A percentile compares a stretch with the other conserved stretches of the same genome.
phyloP scores from a whole-genome alignment of 768 basidiomycete genomes.

The Leccinum ochraceum region DNA sequence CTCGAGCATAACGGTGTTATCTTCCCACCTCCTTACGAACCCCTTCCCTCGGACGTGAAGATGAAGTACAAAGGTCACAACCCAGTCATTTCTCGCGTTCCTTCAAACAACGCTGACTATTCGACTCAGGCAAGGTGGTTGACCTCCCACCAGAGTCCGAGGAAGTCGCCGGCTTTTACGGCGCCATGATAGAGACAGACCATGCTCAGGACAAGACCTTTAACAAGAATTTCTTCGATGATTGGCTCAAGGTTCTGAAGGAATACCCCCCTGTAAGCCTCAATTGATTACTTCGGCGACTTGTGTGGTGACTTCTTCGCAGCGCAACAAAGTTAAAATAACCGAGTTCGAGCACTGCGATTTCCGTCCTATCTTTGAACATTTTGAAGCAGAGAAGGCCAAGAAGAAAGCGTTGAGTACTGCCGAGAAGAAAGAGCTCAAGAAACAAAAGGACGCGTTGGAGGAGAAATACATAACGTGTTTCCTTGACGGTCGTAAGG shows the following conservation, averaged over 20 bases:
- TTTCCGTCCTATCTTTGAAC: constrained; percentile 91
- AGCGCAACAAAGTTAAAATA: constrained; percentile 78
- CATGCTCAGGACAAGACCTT: constrained; percentile 88
- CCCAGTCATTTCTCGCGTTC: constrained; percentile 13
- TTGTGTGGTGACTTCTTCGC: constrained; percentile 10
- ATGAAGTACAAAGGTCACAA: constrained; percentile 91
- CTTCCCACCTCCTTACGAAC: constrained; percentile 94
- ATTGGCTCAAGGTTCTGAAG: constrained; percentile 78
- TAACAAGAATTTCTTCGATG: constrained; percentile 94
- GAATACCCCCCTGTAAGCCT: constrained; percentile 79
- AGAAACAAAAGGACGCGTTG: constrained; percentile 79
- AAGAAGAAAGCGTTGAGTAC: constrained; percentile 86
- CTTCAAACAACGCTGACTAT: constrained; percentile 18
- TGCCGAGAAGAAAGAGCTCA: constrained; percentile 89
- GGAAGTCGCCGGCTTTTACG: constrained; percentile 97
- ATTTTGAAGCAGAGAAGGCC: constrained; percentile 90
- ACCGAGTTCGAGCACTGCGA: constrained; percentile 80
- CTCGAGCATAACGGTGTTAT: constrained; percentile 92
- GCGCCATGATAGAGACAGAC: constrained; percentile 86
- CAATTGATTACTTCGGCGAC: constrained; percentile 1
- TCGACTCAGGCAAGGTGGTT: constrained; percentile 65
- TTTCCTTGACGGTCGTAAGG: constrained; percentile 92
- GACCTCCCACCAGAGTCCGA: constrained; percentile 84
- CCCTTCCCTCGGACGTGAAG: constrained; percentile 78
- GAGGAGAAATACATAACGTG: constrained; percentile 87